Base-by-base conservation (phyloP, 2,329 filamentous ascomycete species). In the Paraphoma chrysanthemicola region DNA sequence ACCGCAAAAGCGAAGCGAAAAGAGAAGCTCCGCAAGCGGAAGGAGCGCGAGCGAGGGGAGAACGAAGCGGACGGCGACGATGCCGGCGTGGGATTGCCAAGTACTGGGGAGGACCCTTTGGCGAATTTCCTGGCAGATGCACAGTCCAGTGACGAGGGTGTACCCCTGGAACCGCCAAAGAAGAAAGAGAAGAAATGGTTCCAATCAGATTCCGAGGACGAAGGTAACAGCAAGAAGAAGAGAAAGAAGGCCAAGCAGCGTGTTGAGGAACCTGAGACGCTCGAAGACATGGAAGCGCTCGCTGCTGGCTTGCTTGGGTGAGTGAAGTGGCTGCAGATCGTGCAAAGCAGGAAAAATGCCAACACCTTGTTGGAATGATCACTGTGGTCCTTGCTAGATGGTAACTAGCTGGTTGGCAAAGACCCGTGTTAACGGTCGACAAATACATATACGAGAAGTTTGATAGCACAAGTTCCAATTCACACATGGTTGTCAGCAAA, bases 141-240 rank as follows among this genome's bases (percentile, higher is more conserved):
- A 0, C 79, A 73, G 11, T 78, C 69, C 23, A 70, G 74, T 48
- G 70, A 75, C 14, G 77, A 75, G 1, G 78, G 74, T 3, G 79
- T 73, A 12, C 75, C 77, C 1, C 81, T 81, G 51, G 77, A 77
- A 63, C 76, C 74, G 57, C 80, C 80, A 47, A 82, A 83, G 16
- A 90, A 90, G 83, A 88, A 86, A 76, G 81, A 84, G 57, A 92
- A 90, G 86, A 92, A 92, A 78, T 92, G 89, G 89, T 92, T 92
- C 79, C 83, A 92, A 75, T 85, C 88, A 57, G 88, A 88, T 57
- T 85, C 83, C 1, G 83, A 83, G 12, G 81, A 82, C 47, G 82
- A 83, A 46, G 77, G 80, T 51, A 78, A 77, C 47, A 63, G 38
- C 41, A 65, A 60, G 44, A 71, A 60, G 44, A 71, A 68, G 59